phyloP scores from a whole-genome alignment of 441 rosid species.

The Erodium moschatum region DNA sequence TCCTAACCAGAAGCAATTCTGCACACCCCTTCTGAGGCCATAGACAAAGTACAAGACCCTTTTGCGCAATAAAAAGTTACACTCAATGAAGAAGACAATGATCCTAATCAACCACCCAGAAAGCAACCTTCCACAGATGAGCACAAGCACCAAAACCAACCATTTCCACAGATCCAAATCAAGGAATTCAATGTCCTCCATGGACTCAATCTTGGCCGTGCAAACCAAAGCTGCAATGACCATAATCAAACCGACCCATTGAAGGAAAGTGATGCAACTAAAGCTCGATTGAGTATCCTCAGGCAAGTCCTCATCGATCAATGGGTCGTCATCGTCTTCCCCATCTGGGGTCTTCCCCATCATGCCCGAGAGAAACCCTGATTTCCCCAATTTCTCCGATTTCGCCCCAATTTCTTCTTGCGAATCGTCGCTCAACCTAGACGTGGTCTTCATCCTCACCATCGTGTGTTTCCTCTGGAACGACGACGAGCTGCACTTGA shows the following conservation, averaged over 20 bases:
- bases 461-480: too few species aligned
- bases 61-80: conserved; percentile 39
- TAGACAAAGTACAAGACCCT: conserved; percentile 23
- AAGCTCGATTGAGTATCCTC: conserved; percentile 18
- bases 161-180: conserved; percentile 59
- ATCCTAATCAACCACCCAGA: conserved; percentile 50
- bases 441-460: too few species aligned
- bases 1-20: conserved; percentile 66
- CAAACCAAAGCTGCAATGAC: conserved; percentile 28
- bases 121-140: conserved; percentile 43
- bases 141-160: conserved; percentile 43
- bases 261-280: conserved; percentile 3
- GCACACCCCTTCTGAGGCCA: conserved; percentile 45
- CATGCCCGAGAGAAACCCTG: not conserved
- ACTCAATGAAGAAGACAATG: conserved; percentile 41
- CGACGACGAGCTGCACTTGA: too few species aligned
- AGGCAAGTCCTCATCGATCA: conserved; percentile 22
- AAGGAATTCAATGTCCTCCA: conserved; percentile 31
- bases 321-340: conserved; percentile 15
- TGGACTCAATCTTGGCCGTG: conserved; percentile 27
- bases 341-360: not conserved
- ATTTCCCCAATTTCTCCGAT: not conserved
- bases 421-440: too few species aligned
- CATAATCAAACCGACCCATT: conserved; percentile 4
- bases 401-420: not conserved